A percentile compares a stretch with the other conserved stretches of the same genome.
phyloP scores from a whole-genome alignment of 345 rosid species.

The Crucihimalaya himalaica region DNA sequence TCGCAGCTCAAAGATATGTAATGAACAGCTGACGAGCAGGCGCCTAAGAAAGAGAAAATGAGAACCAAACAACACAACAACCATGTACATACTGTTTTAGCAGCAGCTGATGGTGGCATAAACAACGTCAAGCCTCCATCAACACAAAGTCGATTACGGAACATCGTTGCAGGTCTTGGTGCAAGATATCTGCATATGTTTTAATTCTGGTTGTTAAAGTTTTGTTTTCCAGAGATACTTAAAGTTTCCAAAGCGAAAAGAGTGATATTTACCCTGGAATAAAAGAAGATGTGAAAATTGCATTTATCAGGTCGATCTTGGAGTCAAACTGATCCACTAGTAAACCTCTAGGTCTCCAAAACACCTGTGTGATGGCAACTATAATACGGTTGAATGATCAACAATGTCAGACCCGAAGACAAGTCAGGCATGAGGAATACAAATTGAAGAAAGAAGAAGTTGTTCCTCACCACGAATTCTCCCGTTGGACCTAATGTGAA shows the following conservation, averaged over 20 bases:
- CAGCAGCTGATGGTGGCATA: slow-evolving; percentile 95
- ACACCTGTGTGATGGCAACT: slow-evolving; percentile 97
- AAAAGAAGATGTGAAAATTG: slow-evolving; percentile 86
- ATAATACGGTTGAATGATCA: slow-evolving; percentile 33
- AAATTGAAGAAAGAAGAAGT: not conserved
- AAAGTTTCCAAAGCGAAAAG: slow-evolving; percentile 19
- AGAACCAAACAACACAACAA: slow-evolving; percentile 22
- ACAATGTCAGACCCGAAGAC: slow-evolving; percentile 2
- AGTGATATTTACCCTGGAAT: slow-evolving; percentile 71
- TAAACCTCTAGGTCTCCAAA: slow-evolving; percentile 89
- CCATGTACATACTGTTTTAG: slow-evolving; percentile 66
- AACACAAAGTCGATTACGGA: slow-evolving; percentile 78
- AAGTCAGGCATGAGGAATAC: not conserved
- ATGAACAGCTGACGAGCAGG: not conserved
- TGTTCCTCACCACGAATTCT: slow-evolving; percentile 80
- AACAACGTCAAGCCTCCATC: slow-evolving; percentile 97
- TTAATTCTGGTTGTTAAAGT: slow-evolving; percentile 8
- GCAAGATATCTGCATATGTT: slow-evolving; percentile 79
- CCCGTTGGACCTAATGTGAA: slow-evolving; percentile 76
- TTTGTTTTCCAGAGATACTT: not conserved
- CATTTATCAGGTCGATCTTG: slow-evolving; percentile 86
- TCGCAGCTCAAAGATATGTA: not conserved
- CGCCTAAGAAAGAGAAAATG: not conserved
- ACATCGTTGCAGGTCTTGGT: slow-evolving; percentile 86
- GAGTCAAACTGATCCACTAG: slow-evolving; percentile 96